Evolutionary conservation across 768 basidiomycete species (phyloP).

Genomic region (Macrolepiota fuliginosa): DNA sequence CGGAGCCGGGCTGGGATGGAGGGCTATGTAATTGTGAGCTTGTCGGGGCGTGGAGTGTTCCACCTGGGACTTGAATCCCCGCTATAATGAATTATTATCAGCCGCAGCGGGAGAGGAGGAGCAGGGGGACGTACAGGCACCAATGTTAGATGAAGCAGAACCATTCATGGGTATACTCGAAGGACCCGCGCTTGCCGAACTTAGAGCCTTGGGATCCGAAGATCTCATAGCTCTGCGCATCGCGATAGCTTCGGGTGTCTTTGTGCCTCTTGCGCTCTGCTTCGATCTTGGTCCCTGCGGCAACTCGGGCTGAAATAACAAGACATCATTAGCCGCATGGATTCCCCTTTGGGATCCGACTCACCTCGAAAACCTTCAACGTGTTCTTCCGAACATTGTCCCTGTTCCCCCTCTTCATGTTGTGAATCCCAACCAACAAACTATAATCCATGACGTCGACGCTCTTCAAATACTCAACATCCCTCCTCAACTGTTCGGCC

Average conservation of each 20-base stretch:
- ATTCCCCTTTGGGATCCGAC: constrained; percentile 19
- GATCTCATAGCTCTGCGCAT: constrained; percentile 84
- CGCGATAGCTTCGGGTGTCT: constrained; percentile 74
- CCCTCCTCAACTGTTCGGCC: constrained; percentile 87
- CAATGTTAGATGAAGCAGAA: background rate
- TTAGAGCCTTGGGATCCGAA: constrained; percentile 75
- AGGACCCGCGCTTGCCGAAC: background rate
- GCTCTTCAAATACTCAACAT: constrained; percentile 79
- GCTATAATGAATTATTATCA: background rate
- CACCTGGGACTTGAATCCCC: background rate
- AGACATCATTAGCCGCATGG: constrained; percentile 6
- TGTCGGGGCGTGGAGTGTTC: background rate
- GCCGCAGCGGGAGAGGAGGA: background rate
- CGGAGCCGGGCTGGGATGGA: background rate
- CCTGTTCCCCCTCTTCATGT: constrained; percentile 83
- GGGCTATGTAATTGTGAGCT: background rate
- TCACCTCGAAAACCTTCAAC: constrained; percentile 86
- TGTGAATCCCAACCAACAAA: constrained; percentile 91
- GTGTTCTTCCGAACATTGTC: constrained; percentile 92
- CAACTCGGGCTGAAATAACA: constrained; percentile 57
- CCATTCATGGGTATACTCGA: background rate
- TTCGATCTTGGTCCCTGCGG: constrained; percentile 59
- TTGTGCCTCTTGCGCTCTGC: constrained; percentile 54
- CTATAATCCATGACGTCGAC: constrained; percentile 97
- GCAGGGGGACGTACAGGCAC: background rate